phyloP scores from a whole-genome alignment of 1,139 yeast species.

The Blastobotrys apis region DNA sequence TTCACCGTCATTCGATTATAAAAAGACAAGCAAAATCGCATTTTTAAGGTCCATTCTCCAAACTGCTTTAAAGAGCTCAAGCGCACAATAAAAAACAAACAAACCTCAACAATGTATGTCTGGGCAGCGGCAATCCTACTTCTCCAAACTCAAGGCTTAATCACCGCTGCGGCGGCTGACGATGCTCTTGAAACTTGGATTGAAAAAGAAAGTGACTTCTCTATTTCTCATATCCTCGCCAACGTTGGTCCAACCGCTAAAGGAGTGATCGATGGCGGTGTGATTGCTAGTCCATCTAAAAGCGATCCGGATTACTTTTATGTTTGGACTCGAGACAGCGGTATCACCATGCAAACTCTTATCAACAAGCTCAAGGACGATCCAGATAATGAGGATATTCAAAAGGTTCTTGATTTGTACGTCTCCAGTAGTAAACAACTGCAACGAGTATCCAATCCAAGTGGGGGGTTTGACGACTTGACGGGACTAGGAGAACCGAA shows the following conservation, averaged over 20 bases:
- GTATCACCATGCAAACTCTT: constrained; percentile 69
- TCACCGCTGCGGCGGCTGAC: background rate
- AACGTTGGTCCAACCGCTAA: constrained; percentile 51
- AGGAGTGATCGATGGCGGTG: constrained; percentile 60
- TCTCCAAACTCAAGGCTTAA: too few species aligned
- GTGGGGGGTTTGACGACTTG: constrained; percentile 55
- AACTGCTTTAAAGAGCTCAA: too few species aligned
- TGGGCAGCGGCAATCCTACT: too few species aligned
- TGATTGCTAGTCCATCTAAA: constrained; percentile 79
- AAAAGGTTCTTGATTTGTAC: constrained; percentile 50
- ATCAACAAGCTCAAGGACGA: constrained; percentile 49
- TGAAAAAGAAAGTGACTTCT: constrained; percentile 43
- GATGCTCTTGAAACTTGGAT: constrained; percentile 44
- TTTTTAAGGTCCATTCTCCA: too few species aligned
- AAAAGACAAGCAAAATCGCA: too few species aligned
- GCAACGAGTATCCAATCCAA: constrained; percentile 63
- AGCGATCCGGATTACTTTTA: constrained; percentile 70
- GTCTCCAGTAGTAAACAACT: constrained; percentile 52
- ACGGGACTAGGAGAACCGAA: constrained; percentile 86
- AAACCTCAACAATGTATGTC: too few species aligned
- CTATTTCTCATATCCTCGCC: too few species aligned
- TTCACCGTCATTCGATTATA: too few species aligned
- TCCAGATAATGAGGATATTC: constrained; percentile 31
- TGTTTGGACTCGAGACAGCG: constrained; percentile 90
- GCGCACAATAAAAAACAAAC: too few species aligned